Conservation (phyloP, 257 asterid species). For the Scutellaria barbata region DNA sequence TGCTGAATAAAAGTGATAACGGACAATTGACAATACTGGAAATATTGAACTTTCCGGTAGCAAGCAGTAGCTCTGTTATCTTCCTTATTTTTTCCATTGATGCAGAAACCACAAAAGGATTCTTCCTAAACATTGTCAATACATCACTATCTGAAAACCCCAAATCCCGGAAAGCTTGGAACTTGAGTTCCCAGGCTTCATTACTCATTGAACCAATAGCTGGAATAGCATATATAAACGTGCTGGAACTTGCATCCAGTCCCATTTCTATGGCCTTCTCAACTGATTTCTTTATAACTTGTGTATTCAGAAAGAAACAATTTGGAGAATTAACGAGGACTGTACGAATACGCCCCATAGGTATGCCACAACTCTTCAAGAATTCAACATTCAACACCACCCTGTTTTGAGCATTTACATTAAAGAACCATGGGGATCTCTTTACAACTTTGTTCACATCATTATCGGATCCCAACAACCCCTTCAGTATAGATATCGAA, state of each 20-base stretch:
- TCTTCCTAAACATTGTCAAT: neutral
- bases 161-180: neutral
- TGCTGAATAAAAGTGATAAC: neutral
- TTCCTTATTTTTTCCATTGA: neutral
- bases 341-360: neutral
- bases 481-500: slow-evolving; percentile 39
- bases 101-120: neutral
- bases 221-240: slow-evolving; percentile 1
- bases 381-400: slow-evolving; percentile 44
- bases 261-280: slow-evolving; percentile 26
- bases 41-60: neutral
- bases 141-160: slow-evolving; percentile 20
- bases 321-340: neutral
- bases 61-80: neutral
- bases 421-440: slow-evolving; percentile 24
- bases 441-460: slow-evolving; percentile 36
- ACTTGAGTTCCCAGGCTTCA: slow-evolving; percentile 5
- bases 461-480: slow-evolving; percentile 39
- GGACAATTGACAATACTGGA: neutral
- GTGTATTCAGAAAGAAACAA: neutral
- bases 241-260: neutral
- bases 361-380: slow-evolving; percentile 43
- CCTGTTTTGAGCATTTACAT: slow-evolving; percentile 30
- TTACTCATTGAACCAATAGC: neutral
- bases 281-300: neutral